phyloP scores from a whole-genome alignment of 1,284 basidiomycete species.

The Chondrostereum purpureum region DNA sequence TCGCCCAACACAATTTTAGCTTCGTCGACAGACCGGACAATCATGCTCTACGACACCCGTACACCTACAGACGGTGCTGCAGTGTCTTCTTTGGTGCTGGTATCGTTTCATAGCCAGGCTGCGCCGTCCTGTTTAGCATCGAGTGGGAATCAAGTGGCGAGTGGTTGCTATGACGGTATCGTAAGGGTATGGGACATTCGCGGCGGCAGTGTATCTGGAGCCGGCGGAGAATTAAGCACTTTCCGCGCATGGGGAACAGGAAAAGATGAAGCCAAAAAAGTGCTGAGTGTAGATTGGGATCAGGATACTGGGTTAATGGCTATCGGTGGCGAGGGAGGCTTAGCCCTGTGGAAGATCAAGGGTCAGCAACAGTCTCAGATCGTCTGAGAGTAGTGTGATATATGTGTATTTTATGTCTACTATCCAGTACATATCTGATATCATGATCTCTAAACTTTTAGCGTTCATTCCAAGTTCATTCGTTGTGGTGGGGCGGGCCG shows the following conservation, averaged over 20 bases:
- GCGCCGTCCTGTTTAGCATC: constrained; percentile 70
- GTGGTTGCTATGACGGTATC: constrained; percentile 79
- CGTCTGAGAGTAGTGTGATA: no score
- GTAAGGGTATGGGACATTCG: constrained; percentile 86
- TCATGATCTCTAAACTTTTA: no score
- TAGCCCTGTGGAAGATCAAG: constrained; percentile 71
- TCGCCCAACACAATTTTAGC: constrained; percentile 39
- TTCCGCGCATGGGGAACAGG: constrained; percentile 48
- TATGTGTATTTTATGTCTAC: no score
- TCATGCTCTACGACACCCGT: constrained; percentile 64
- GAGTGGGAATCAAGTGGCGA: constrained; percentile 57
- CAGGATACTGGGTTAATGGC: constrained; percentile 53
- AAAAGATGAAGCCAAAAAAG: constrained; percentile 47
- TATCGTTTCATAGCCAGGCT: constrained; percentile 60
- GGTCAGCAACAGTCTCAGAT: constrained; percentile 17
- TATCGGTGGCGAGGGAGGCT: constrained; percentile 78
- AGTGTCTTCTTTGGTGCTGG: constrained; percentile 35
- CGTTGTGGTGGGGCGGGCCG: no score
- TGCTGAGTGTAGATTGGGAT: constrained; percentile 74
- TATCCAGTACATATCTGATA: no score
- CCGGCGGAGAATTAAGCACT: constrained; percentile 41
- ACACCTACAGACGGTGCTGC: constrained; percentile 21
- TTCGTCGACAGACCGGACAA: constrained; percentile 63
- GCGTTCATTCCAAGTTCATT: no score
- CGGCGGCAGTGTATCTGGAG: constrained; percentile 42